Base-by-base conservation (phyloP, 2,329 filamentous ascomycete species). In the Neocatenulostroma microsporum region DNA sequence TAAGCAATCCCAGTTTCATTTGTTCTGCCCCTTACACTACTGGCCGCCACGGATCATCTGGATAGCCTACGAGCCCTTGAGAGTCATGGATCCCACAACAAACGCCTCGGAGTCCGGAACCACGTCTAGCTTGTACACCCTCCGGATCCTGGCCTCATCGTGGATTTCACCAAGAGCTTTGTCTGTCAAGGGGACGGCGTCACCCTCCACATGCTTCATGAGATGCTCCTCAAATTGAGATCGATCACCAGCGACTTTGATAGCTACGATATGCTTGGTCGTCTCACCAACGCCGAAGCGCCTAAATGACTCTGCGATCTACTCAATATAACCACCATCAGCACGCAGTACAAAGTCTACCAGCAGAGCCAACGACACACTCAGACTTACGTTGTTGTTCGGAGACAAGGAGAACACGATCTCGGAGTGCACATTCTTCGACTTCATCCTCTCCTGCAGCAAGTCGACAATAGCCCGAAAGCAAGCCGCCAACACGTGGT, bases 261-360 rank as follows among this genome's bases (percentile, higher is more conserved):
- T 70, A 5, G 84, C 78, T 3, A 95, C 66, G 13, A 98, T 63
- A 48, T 80, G 63, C 29, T 72, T 79, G 3, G 82, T 91, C 9
- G 69, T 65, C 10, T 84, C 76, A 1, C 74, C 69, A 39, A 96
- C 79, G 31, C 91, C 91, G 55, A 91, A 94, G 37, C 82, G 80
- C 21, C 85, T 81, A 62, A 96, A 96, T 0, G 87, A 81, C 50
- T 95, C 88, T 35, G 86, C 76, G 54, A 98, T 96, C 86, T 93
- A 49, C 13, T 21, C 8, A 34, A 47, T 19, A 49, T n/a, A n/a
- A n/a, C n/a, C n/a, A n/a, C n/a, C n/a, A n/a, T n/a, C n/a, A n/a
- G n/a, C n/a, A n/a, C n/a, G n/a, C n/a, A n/a, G n/a, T n/a, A n/a
- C n/a, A n/a, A n/a, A n/a, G n/a, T n/a, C n/a, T n/a, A n/a, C n/a